A percentile compares a stretch with the other conserved stretches of the same genome.
Conservation (phyloP, 345 rosid genomes). For the Murraya paniculata region DNA sequence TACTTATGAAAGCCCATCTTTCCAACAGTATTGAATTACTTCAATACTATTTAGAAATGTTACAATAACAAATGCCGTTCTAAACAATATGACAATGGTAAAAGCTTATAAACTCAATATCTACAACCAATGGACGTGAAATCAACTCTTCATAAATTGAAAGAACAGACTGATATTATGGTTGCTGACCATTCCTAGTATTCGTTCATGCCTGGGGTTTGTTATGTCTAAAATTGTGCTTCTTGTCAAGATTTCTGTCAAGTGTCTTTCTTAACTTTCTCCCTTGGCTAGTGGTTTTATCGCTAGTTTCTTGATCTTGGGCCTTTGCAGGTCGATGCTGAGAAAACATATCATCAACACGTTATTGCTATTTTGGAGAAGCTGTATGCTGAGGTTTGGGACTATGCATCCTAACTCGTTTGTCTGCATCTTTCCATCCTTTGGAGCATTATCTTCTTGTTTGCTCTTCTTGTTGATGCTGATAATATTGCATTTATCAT, state of each 20-base stretch:
- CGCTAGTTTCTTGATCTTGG: background rate
- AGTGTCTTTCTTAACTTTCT: background rate
- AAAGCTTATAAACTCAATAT: too few species aligned
- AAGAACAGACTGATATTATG: too few species aligned
- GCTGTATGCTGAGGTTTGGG: conserved; percentile 71
- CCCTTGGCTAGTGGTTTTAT: background rate
- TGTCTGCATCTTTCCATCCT: background rate
- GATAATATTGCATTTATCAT: conserved; percentile 3
- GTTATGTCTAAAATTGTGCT: background rate
- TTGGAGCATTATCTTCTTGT: background rate
- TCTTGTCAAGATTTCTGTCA: too few species aligned
- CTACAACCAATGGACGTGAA: too few species aligned
- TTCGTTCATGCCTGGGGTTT: too few species aligned
- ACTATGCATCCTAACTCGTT: background rate
- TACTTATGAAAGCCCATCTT: background rate
- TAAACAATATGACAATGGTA: too few species aligned
- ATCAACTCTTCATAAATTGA: too few species aligned
- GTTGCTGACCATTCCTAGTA: too few species aligned
- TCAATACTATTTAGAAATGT: background rate
- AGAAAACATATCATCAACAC: conserved; percentile 74
- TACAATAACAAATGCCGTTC: background rate
- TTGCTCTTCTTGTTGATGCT: background rate
- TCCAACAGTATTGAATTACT: background rate
- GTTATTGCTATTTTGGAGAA: conserved; percentile 69
- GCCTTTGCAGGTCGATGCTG: conserved; percentile 73